Evolutionary conservation across 495 filamentous ascomycete genomes (phyloP).

Genomic region (Cercophora scortea): DNA sequence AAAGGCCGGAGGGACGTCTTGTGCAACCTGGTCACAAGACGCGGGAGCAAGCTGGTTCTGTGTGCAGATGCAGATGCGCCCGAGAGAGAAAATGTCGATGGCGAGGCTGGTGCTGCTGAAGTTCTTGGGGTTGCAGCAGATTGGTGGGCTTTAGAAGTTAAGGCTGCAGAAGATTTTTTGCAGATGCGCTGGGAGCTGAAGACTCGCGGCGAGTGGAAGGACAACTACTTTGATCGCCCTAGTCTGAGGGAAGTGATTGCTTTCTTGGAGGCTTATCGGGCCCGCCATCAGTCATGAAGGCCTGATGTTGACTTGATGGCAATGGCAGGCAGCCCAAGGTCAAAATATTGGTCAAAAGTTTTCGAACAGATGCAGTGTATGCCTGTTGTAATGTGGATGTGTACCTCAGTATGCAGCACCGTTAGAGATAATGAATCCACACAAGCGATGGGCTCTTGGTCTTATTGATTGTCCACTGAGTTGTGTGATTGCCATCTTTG

Average conservation of each 20-base stretch:
- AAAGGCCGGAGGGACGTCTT: constrained; percentile 28
- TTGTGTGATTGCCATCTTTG: too few species aligned
- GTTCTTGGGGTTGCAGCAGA: constrained; percentile 23
- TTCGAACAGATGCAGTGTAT: too few species aligned
- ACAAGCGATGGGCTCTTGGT: too few species aligned
- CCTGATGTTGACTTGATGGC: too few species aligned
- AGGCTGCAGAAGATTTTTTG: constrained; percentile 32
- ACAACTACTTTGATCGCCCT: constrained; percentile 35
- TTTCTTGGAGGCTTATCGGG: neutral
- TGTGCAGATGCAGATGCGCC: neutral
- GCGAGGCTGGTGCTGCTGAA: constrained; percentile 16
- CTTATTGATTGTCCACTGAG: too few species aligned
- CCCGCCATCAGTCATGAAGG: neutral
- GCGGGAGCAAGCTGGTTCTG: constrained; percentile 30
- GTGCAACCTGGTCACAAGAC: constrained; percentile 26
- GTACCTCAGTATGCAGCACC: too few species aligned
- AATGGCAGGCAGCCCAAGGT: too few species aligned
- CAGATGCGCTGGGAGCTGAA: constrained; percentile 20
- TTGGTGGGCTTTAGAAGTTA: constrained; percentile 35
- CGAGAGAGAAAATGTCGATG: neutral
- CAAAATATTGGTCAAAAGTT: too few species aligned
- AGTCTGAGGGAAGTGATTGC: constrained; percentile 24
- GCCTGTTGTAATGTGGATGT: too few species aligned
- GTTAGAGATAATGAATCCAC: too few species aligned
- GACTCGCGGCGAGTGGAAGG: constrained; percentile 28